These are phyloP conservation scores for Phytopythium boreale DNA, from an alignment of 352 stramenopile species.

Conservation along the genomic window DNA sequence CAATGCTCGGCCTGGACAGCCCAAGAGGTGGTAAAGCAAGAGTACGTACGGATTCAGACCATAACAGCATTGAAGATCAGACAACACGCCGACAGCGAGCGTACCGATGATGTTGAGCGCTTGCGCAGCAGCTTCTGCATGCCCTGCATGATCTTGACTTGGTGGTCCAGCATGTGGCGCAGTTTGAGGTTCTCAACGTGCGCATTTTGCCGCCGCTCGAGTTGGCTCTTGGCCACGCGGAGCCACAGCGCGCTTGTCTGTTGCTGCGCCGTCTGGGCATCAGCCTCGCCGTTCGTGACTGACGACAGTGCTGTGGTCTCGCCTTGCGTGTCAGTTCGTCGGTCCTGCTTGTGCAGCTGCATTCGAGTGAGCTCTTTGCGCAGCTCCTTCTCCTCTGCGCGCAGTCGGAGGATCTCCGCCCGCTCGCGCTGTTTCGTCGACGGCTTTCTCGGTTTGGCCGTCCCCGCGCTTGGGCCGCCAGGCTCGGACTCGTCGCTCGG, in stretches of 20 bases:
- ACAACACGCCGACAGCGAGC: background rate
- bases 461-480: background rate
- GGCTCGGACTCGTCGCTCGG: background rate
- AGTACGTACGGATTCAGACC: background rate
- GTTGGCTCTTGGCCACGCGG: conserved; percentile 15
- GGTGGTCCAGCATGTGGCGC: conserved; percentile 19
- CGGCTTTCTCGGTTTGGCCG: background rate
- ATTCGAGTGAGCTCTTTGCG: background rate
- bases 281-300: background rate
- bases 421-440: conserved; percentile 4
- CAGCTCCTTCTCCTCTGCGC: conserved; percentile 4
- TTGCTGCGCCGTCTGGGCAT: background rate
- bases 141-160: conserved; percentile 19
- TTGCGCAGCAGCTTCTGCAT: conserved; percentile 23
- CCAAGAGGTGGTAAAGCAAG: background rate
- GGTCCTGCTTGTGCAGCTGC: background rate
- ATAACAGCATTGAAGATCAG: background rate
- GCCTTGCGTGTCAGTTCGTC: background rate
- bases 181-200: conserved; percentile 26
- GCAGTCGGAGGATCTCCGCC: conserved; percentile 8
- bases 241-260: conserved; percentile 15
- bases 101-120: conserved; percentile 10
- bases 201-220: conserved; percentile 13
- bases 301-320: too few species aligned
- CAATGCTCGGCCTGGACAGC: conserved; percentile 3